Percentiles rank a stretch among this genome's conserved stretches.
These are phyloP conservation scores for Alternaria incomplexa DNA, from an alignment of 2,329 filamentous ascomycete genomes.

Conservation along the genomic window DNA sequence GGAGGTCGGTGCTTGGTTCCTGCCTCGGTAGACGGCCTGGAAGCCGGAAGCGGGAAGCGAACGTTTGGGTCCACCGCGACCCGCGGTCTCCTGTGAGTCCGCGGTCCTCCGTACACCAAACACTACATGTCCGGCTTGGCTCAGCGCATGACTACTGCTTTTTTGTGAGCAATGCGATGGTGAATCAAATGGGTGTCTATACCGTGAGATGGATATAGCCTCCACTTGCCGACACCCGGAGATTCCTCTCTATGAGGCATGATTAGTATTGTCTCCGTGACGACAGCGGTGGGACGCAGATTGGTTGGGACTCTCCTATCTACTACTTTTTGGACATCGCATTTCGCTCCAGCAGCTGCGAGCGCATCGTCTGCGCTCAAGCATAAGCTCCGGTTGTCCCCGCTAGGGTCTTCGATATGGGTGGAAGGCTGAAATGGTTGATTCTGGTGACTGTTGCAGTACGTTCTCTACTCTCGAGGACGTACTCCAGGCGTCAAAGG, in stretches of 20 bases:
- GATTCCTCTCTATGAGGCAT: not conserved
- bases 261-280: not conserved
- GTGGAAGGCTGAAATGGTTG: not conserved
- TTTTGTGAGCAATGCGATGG: not conserved
- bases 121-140: not conserved
- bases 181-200: not conserved
- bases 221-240: not conserved
- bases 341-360: accelerated
- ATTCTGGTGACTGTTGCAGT: not conserved
- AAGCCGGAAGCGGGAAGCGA: not conserved
- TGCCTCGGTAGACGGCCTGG: not conserved
- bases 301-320: accelerated
- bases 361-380: not conserved
- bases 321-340: not conserved
- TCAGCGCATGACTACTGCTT: not conserved
- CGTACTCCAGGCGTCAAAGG: not conserved
- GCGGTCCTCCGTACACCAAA: not conserved
- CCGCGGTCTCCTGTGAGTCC: not conserved
- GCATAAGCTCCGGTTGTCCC: not conserved
- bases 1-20: not conserved
- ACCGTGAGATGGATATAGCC: not conserved
- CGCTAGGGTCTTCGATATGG: accelerated
- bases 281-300: not conserved
- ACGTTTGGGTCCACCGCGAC: not conserved
- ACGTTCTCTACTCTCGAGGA: not conserved